Evolutionary conservation across 306 rosid genomes (phyloP), one percentile per base, ranked within the genome.

Genomic region (Clitoria ternatea): DNA sequence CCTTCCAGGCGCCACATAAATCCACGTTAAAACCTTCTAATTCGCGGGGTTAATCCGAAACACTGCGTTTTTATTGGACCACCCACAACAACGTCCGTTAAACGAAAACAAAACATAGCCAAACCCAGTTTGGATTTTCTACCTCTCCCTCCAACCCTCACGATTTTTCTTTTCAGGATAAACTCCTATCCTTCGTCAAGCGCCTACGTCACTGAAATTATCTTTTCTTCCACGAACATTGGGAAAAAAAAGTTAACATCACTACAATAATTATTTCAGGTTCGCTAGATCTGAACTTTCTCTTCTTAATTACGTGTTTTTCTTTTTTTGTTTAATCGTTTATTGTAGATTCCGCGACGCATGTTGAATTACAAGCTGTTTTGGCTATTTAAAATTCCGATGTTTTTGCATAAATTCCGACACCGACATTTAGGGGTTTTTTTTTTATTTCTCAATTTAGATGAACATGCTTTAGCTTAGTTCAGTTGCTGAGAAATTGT

Each of bases 1-100:
- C 9, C 57, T 24, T 54, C 86, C 37, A 56, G 67, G 75, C 86
- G 86, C 86, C 86, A 78, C 86, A 82, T 82, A 74, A 74, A 55
- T 45, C 39, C 30, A 42, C 30, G 13, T 47, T 12, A 68, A 69
- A 47, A n/a, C n/a, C 17, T 14, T 36, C 1, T 44, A 66, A 66
- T 76, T 33, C 68, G 49, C 85, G 57, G 79, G 65, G 24, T 66
- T 59, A 81, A 73, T 73, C 61, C 56, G 17, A 73, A 74, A 49
- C 22, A 20, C 36, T 13, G 75, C 36, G 35, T 73, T 69, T 69
- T 82, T 72, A 82, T 64, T 69, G 77, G 80, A 63, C 83, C 69
- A 82, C 61, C 76, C 40, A 35, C 44, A 14, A 19, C 27, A 42
- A 71, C n/a, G 40, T 47, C 45, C 49, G 50, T 13, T 10, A 37